Conservation (phyloP, 192 early-diverging fungal species). For the Gigaspora rosea region DNA sequence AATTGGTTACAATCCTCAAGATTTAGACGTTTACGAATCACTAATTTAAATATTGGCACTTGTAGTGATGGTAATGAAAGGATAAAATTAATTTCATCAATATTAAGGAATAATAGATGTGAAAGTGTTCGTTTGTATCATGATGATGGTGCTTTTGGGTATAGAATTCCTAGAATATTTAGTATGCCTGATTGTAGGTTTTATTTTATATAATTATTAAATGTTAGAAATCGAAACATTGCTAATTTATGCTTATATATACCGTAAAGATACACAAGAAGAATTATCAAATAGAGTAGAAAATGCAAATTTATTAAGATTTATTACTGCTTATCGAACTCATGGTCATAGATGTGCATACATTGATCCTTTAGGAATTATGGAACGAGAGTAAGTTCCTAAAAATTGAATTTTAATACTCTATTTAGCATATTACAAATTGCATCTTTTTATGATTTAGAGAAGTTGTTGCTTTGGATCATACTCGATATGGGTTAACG, state of each 20-base stretch:
- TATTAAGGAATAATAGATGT: too few species aligned
- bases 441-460: not conserved
- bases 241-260: not conserved
- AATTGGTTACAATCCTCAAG: too few species aligned
- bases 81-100: too few species aligned
- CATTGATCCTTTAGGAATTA: conserved; percentile 84
- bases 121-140: conserved; percentile 54
- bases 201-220: not conserved
- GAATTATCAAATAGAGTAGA: conserved; percentile 83
- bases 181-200: conserved; percentile 70
- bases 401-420: not conserved
- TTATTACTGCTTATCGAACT: conserved; percentile 78
- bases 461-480: too few species aligned
- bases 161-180: conserved; percentile 71
- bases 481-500: conserved; percentile 59
- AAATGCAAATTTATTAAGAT: conserved; percentile 81
- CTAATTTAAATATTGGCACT: too few species aligned
- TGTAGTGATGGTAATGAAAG: too few species aligned
- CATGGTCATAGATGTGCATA: conserved; percentile 82
- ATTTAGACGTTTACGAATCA: too few species aligned
- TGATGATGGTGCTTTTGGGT: conserved; percentile 84
- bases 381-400: conserved; percentile 61
- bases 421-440: not conserved
- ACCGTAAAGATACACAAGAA: conserved; percentile 59
- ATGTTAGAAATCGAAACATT: not conserved